A percentile compares a stretch with the other conserved stretches of the same genome.
phyloP scores from a whole-genome alignment of 257 asterid genomes.

The Solanum dulcamara region DNA sequence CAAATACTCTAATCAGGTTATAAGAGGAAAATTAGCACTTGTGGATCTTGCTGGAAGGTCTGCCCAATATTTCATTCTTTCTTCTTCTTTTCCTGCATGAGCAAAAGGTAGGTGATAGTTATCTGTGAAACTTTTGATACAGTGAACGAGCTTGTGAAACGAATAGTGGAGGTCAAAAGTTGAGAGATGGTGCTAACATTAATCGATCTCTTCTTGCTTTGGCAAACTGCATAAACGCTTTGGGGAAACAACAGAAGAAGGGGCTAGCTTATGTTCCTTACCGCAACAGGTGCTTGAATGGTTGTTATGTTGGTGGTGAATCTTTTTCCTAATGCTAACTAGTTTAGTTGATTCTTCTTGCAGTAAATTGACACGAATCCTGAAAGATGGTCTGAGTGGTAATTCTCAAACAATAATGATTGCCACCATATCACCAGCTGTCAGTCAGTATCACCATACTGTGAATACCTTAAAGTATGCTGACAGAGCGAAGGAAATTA shows the following conservation, averaged over 20 bases:
- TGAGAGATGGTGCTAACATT: conserved; percentile 97
- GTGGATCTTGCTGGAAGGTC: conserved; percentile 99
- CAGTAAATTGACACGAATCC: conserved; percentile 97
- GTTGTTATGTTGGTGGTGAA: background rate
- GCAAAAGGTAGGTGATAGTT: background rate
- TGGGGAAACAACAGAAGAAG: conserved; percentile 92
- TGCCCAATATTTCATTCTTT: conserved; percentile 9
- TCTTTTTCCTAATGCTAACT: conserved; percentile 8
- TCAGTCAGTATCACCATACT: conserved; percentile 85
- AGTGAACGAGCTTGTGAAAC: conserved; percentile 98
- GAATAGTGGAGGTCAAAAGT: conserved; percentile 79
- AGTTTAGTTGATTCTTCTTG: conserved; percentile 9
- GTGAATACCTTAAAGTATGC: conserved; percentile 91
- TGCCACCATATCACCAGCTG: conserved; percentile 88
- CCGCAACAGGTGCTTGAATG: conserved; percentile 59
- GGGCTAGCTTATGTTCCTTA: conserved; percentile 97
- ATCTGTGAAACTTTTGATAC: conserved; percentile 18
- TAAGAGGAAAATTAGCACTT: conserved; percentile 81
- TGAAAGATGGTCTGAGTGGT: conserved; percentile 95
- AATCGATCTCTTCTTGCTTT: conserved; percentile 92
- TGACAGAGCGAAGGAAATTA: conserved; percentile 90
- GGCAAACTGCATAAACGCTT: conserved; percentile 95
- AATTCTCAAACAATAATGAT: conserved; percentile 95
- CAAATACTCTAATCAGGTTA: conserved; percentile 65
- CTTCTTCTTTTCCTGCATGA: conserved; percentile 1